A percentile compares a stretch with the other conserved stretches of the same genome.
Evolutionary conservation across 495 filamentous ascomycete genomes (phyloP).

Genomic region (Lineolata rhizophorae): DNA sequence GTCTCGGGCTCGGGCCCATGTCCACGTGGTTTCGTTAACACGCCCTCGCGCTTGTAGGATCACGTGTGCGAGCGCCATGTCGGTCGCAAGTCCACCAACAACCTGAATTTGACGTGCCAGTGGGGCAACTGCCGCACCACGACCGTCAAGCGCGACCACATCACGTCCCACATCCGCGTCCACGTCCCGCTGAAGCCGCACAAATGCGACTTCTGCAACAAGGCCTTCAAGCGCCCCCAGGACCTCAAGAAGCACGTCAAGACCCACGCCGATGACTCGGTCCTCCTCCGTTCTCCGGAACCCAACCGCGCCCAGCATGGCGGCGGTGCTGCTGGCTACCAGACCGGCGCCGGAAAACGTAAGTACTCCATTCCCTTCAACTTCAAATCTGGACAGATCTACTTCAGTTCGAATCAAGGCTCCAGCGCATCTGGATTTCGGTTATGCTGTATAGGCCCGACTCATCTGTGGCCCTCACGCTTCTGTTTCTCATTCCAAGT

Average conservation of each 20-base stretch:
- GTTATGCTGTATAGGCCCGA: too few relatives aligned
- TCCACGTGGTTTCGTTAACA: constrained; percentile 3
- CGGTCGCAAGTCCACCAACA: constrained; percentile 96
- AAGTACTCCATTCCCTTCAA: constrained; percentile 15
- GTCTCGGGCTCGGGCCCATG: constrained; percentile 1
- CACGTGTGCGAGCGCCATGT: constrained; percentile 98
- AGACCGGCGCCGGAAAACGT: constrained; percentile 30
- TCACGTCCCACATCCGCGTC: constrained; percentile 96
- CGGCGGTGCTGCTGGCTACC: constrained; percentile 31
- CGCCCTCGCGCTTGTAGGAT: constrained; percentile 37
- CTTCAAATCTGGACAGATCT: too few relatives aligned
- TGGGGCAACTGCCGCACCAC: constrained; percentile 94
- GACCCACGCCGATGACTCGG: constrained; percentile 97
- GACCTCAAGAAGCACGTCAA: constrained; percentile 99
- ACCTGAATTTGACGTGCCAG: constrained; percentile 88
- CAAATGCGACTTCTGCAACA: constrained; percentile 95
- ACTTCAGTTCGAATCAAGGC: too few relatives aligned
- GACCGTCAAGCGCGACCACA: constrained; percentile 97
- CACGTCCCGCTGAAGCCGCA: constrained; percentile 97
- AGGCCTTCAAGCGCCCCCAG: constrained; percentile 97
- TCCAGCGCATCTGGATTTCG: too few relatives aligned
- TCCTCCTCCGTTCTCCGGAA: constrained; percentile 59
- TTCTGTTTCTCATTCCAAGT: background rate
- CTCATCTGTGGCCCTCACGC: too few relatives aligned
- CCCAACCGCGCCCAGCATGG: constrained; percentile 26